A percentile compares a stretch with the other conserved stretches of the same genome.
Evolutionary conservation across 2,329 filamentous ascomycete genomes (phyloP).

Genomic region (Fusarium nanum): DNA sequence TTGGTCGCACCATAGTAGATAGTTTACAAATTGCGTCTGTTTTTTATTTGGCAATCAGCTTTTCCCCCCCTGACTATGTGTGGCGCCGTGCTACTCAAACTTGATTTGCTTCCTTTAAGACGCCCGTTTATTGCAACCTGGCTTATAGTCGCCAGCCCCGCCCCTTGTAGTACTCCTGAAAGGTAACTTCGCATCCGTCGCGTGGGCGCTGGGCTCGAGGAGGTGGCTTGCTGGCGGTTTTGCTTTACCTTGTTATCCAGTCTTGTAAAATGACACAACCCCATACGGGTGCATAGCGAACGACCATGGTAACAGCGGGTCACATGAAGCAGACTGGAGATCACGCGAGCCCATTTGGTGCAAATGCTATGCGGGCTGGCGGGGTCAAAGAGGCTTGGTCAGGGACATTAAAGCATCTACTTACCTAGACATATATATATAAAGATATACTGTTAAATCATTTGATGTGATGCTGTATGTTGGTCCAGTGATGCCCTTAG

Average conservation of each 20-base stretch:
- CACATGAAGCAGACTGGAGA: slow-evolving; percentile 25
- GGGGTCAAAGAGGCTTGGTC: slow-evolving; percentile 1
- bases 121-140: not conserved
- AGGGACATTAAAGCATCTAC: not conserved
- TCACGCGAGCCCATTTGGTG: slow-evolving; percentile 18
- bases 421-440: not conserved
- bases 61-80: not conserved
- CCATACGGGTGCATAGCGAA: slow-evolving; percentile 24
- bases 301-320: slow-evolving; percentile 21
- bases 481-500: not conserved
- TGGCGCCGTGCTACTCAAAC: not conserved
- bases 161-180: not conserved
- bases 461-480: not conserved
- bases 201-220: not conserved
- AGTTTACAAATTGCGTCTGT: slow-evolving; percentile 45
- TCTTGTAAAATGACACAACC: slow-evolving; percentile 16
- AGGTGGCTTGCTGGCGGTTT: not conserved
- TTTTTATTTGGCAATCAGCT: slow-evolving; percentile 17
- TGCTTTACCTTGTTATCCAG: not conserved
- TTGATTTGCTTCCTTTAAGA: not conserved
- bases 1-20: slow-evolving; percentile 38
- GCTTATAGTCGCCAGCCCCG: not conserved
- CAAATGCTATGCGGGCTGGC: not conserved
- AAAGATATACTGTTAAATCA: not conserved
- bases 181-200: not conserved